Conservation (phyloP, 768 basidiomycete genomes). For the Mycena filopes region DNA sequence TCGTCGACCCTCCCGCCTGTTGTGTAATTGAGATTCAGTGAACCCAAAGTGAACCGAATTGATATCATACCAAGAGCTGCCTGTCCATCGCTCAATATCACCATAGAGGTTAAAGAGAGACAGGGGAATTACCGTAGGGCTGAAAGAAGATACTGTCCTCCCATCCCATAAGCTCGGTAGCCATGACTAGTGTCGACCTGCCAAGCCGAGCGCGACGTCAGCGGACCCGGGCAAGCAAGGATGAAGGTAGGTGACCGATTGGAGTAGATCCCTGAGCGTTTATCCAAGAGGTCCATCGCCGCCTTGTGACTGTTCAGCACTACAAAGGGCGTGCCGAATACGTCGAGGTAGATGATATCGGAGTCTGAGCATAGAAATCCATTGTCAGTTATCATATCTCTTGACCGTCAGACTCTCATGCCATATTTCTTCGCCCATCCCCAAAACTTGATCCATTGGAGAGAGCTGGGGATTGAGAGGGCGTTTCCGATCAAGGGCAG, state of each 20-base stretch:
- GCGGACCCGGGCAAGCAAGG: background rate
- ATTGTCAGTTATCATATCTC: background rate
- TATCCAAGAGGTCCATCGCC: background rate
- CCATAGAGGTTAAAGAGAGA: background rate
- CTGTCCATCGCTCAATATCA: background rate
- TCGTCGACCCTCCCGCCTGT: background rate
- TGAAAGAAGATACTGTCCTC: background rate
- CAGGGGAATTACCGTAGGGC: background rate
- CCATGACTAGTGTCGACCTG: background rate
- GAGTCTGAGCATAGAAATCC: background rate
- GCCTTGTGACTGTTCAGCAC: background rate
- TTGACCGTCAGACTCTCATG: background rate
- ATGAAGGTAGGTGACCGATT: background rate
- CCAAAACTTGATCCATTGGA: background rate
- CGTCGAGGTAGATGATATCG: conserved; percentile 1
- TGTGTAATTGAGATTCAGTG: background rate
- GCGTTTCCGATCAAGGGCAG: background rate
- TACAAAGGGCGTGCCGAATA: background rate
- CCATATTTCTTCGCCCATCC: background rate
- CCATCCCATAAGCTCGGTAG: background rate
- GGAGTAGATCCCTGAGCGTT: background rate
- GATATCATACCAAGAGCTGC: background rate
- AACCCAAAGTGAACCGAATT: background rate
- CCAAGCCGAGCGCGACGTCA: background rate
- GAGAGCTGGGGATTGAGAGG: background rate